phyloP scores from a whole-genome alignment of 148 eudicot genomes.

The Chenopodium suecicum region DNA sequence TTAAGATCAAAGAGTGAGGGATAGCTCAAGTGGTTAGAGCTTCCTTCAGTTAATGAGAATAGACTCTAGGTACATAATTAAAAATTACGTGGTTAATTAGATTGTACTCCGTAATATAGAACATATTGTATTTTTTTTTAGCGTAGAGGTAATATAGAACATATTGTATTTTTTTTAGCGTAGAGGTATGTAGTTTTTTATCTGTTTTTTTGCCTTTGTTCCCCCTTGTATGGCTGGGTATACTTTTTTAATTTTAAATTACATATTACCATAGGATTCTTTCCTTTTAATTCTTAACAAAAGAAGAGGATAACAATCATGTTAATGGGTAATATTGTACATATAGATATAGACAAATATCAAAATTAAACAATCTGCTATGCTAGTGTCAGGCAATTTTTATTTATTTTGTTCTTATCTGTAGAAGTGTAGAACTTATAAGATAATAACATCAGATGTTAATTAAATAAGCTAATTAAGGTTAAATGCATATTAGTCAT shows the following conservation, averaged over 20 bases:
- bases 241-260: neutral
- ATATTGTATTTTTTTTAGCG: too few species aligned
- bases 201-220: neutral
- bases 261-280: constrained; percentile 18
- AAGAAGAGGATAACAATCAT: neutral
- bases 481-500: neutral
- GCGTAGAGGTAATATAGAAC: too few species aligned
- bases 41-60: too few species aligned
- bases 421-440: neutral
- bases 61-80: neutral
- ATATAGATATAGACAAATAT: constrained; percentile 11
- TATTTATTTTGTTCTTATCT: neutral
- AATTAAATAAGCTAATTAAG: neutral
- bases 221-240: neutral
- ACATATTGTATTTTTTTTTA: too few species aligned
- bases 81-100: too few species aligned
- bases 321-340: neutral
- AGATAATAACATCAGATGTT: neutral
- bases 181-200: neutral
- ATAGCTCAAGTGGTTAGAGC: too few species aligned
- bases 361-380: constrained; percentile 13
- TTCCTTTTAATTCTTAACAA: neutral
- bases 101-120: too few species aligned
- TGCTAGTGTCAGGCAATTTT: neutral
- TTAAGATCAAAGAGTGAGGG: too few species aligned